Conservation (phyloP, 441 rosid species). For the Corymbia calophylla region DNA sequence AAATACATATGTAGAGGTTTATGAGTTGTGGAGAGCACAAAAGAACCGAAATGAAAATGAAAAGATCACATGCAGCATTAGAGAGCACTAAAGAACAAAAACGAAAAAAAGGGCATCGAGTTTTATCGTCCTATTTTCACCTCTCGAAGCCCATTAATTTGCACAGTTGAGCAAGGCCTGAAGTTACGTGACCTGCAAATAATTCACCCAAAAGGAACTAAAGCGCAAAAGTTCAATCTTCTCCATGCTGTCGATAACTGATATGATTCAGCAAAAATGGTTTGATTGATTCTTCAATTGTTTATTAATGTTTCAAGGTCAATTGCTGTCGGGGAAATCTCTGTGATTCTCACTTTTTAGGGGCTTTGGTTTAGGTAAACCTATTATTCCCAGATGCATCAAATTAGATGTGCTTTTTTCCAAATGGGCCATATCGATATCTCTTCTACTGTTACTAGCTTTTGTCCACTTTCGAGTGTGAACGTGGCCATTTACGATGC, state of each 20-base stretch:
- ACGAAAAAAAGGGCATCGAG: neutral
- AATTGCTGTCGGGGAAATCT: neutral
- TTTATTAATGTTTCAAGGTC: neutral
- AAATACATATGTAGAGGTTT: neutral
- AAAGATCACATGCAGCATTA: neutral
- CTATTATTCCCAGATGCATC: neutral
- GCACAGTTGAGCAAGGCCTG: neutral
- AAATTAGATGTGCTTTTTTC: neutral
- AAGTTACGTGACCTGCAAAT: neutral
- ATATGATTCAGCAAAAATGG: neutral
- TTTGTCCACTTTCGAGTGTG: neutral
- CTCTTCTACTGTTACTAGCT: neutral
- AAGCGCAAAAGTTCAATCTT: neutral
- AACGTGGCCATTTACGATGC: neutral
- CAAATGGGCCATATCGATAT: neutral
- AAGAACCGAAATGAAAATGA: neutral
- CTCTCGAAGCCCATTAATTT: neutral
- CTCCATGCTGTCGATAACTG: neutral
- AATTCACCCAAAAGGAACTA: neutral
- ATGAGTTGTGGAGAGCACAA: neutral
- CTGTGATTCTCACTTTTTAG: neutral
- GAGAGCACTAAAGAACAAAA: neutral
- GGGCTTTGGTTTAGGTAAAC: neutral
- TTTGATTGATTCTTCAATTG: neutral
- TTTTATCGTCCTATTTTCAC: neutral